Conservation (phyloP, 2,329 filamentous ascomycete species). For the Aaosphaeria arxii region DNA sequence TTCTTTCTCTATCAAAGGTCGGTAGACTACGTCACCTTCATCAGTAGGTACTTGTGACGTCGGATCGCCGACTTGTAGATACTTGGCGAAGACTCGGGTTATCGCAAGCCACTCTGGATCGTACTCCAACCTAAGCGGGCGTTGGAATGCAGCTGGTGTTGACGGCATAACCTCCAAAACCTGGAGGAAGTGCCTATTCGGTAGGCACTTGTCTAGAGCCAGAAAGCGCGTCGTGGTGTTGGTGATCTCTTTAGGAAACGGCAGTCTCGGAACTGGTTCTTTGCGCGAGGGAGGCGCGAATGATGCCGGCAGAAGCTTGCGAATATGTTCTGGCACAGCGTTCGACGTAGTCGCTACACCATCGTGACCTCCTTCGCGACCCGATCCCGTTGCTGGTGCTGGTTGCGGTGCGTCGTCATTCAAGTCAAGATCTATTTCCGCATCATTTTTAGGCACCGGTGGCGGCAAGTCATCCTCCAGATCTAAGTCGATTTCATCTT, state of each 20-base stretch:
- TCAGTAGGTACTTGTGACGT: conserved; percentile 55
- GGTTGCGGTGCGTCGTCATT: conserved; percentile 13
- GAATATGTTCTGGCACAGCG: conserved; percentile 61
- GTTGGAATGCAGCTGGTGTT: conserved; percentile 20
- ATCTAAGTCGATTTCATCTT: background rate
- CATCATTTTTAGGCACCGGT: conserved; percentile 26
- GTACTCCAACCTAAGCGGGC: conserved; percentile 67
- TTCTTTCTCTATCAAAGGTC: conserved; percentile 64
- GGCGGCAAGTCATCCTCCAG: background rate
- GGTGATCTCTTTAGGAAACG: conserved; percentile 67
- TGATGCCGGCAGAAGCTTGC: conserved; percentile 72
- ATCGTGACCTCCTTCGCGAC: background rate
- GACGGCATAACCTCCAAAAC: conserved; percentile 54
- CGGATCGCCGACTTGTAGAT: conserved; percentile 57
- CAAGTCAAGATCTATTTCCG: conserved; percentile 39
- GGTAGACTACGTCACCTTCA: conserved; percentile 67
- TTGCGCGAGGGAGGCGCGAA: conserved; percentile 50
- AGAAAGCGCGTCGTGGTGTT: conserved; percentile 83
- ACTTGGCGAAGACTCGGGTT: conserved; percentile 71
- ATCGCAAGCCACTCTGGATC: conserved; percentile 97
- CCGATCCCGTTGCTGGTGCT: conserved; percentile 3
- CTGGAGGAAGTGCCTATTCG: conserved; percentile 77
- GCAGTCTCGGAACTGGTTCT: conserved; percentile 32
- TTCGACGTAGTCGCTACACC: background rate
- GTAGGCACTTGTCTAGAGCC: conserved; percentile 86